Evolutionary conservation across 2,329 filamentous ascomycete species (phyloP).

Genomic region (Epichloe aotearoae): DNA sequence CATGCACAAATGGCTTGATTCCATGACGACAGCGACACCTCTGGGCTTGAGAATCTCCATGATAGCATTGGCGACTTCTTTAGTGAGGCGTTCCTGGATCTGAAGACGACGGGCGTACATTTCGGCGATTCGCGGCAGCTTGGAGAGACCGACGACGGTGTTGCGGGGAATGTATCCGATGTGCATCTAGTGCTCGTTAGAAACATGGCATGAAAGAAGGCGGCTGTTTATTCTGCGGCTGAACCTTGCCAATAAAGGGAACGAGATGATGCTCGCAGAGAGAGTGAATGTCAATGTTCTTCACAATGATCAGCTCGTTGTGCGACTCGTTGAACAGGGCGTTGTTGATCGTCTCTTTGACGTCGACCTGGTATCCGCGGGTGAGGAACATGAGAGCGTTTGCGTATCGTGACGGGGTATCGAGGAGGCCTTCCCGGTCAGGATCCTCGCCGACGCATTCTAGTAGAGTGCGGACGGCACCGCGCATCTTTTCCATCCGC

Average conservation of each 20-base stretch:
- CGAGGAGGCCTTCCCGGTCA: slow-evolving; percentile 49
- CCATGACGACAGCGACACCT: slow-evolving; percentile 94
- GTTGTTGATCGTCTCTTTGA: slow-evolving; percentile 79
- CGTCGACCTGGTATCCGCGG: slow-evolving; percentile 91
- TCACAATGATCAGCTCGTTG: slow-evolving; percentile 94
- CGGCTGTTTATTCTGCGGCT: not conserved
- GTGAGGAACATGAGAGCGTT: slow-evolving; percentile 95
- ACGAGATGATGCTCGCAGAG: slow-evolving; percentile 96
- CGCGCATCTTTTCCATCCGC: slow-evolving; percentile 45
- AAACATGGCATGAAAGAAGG: not conserved
- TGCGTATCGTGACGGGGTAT: slow-evolving; percentile 73
- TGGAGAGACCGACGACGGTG: slow-evolving; percentile 88
- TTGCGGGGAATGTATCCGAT: slow-evolving; percentile 93
- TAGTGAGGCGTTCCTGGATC: slow-evolving; percentile 91
- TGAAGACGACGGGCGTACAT: slow-evolving; percentile 92
- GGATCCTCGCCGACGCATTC: slow-evolving; percentile 59
- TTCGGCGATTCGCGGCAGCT: slow-evolving; percentile 88
- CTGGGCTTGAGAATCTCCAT: slow-evolving; percentile 88
- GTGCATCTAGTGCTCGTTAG: slow-evolving; percentile 60
- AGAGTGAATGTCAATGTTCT: slow-evolving; percentile 91
- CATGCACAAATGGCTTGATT: slow-evolving; percentile 95
- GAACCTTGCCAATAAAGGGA: slow-evolving; percentile 91
- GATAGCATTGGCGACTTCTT: slow-evolving; percentile 88
- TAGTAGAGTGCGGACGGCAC: slow-evolving; percentile 51
- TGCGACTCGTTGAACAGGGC: slow-evolving; percentile 95